These are phyloP conservation scores for Nicotiana otophora DNA, from an alignment of 257 asterid species.

Conservation along the genomic window DNA sequence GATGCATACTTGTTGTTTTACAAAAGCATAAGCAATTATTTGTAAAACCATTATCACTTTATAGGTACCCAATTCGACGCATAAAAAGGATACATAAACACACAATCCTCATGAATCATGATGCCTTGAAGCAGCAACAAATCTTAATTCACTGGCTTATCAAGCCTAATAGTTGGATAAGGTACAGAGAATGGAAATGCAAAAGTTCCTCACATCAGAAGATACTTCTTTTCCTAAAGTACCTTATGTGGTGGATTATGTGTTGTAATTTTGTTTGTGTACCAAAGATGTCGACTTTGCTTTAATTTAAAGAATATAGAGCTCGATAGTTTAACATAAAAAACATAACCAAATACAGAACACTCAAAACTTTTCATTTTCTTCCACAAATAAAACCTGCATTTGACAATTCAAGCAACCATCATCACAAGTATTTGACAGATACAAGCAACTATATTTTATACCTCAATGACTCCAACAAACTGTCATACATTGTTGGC, in stretches of 20 bases:
- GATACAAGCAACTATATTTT: conserved; percentile 11
- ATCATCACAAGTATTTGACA: neutral
- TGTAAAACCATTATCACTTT: neutral
- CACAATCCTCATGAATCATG: neutral
- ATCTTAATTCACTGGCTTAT: neutral
- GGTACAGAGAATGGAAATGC: neutral
- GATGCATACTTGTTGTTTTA: neutral
- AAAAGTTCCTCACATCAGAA: neutral
- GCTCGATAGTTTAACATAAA: neutral
- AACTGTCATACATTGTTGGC: conserved; percentile 46
- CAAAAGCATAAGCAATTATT: neutral
- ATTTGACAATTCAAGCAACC: neutral
- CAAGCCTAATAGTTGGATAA: neutral
- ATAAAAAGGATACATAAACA: neutral
- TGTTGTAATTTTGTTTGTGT: neutral
- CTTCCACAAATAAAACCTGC: neutral
- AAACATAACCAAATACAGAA: neutral
- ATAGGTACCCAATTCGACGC: neutral
- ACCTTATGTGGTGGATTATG: neutral
- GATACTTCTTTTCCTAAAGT: neutral
- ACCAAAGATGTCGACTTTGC: neutral
- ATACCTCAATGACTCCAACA: conserved; percentile 55
- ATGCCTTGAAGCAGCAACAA: neutral
- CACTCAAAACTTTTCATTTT: neutral
- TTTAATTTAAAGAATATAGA: neutral